These are phyloP conservation scores for Wickerhamiella alocasiicola DNA, from an alignment of 805 yeast genomes.

Conservation along the genomic window DNA sequence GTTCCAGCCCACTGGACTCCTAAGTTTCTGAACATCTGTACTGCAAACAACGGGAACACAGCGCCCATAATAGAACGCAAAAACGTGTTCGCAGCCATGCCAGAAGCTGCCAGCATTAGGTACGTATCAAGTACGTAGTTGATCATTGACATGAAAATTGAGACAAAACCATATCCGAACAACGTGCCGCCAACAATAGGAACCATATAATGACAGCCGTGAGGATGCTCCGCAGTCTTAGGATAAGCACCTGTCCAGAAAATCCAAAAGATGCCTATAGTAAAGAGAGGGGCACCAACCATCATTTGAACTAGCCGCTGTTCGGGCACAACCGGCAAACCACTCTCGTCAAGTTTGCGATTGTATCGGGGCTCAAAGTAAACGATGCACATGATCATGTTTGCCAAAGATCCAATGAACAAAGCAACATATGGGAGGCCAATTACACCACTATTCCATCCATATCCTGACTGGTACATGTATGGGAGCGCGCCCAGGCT, in stretches of 20 bases:
- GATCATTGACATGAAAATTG: slow-evolving; percentile 53
- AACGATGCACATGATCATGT: slow-evolving; percentile 41
- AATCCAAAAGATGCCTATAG: slow-evolving; percentile 75
- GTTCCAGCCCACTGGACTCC: slow-evolving; percentile 74
- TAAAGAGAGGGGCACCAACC: slow-evolving; percentile 54
- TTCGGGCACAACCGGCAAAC: slow-evolving; percentile 57
- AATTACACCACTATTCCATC: slow-evolving; percentile 47
- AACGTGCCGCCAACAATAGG: slow-evolving; percentile 56
- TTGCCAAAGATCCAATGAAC: slow-evolving; percentile 52
- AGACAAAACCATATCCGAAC: slow-evolving; percentile 55
- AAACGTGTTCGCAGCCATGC: slow-evolving; percentile 61
- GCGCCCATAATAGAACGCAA: slow-evolving; percentile 57
- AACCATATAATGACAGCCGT: slow-evolving; percentile 67
- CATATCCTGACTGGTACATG: slow-evolving; percentile 37
- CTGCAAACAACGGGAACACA: slow-evolving; percentile 59
- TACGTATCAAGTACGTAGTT: slow-evolving; percentile 66
- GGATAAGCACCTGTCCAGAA: slow-evolving; percentile 79
- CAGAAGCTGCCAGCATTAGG: slow-evolving; percentile 62
- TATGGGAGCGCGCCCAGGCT: slow-evolving; percentile 30
- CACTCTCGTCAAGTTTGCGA: slow-evolving; percentile 35
- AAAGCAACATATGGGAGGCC: slow-evolving; percentile 75
- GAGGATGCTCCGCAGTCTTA: slow-evolving; percentile 45
- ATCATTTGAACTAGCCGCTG: slow-evolving; percentile 68
- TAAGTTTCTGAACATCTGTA: slow-evolving; percentile 54
- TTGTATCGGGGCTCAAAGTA: slow-evolving; percentile 43